phyloP scores from a whole-genome alignment of 805 yeast species.

The Sugiyamaella qingdaonensis region DNA sequence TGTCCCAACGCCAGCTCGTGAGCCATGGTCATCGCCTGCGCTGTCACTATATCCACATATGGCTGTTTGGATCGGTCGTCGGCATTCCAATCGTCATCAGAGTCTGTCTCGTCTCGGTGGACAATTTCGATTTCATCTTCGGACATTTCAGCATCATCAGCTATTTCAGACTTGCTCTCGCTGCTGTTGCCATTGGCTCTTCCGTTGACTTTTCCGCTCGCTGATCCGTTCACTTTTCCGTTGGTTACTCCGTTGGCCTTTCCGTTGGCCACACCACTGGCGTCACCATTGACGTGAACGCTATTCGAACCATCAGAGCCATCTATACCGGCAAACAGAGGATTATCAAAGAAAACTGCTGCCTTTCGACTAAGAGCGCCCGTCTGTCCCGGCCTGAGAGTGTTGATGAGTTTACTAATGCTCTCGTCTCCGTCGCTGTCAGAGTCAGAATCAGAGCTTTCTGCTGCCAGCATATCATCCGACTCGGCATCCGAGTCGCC shows the following conservation, averaged over 20 bases:
- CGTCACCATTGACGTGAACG: conserved; percentile 18
- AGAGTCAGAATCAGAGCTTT: conserved; percentile 18
- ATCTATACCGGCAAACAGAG: conserved; percentile 29
- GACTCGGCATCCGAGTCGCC: conserved; percentile 23
- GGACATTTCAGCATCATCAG: conserved; percentile 22
- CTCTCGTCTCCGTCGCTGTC: conserved; percentile 23
- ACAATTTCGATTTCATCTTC: conserved; percentile 33
- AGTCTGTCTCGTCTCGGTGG: conserved; percentile 31
- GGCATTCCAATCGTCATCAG: conserved; percentile 31
- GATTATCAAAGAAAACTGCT: conserved; percentile 37
- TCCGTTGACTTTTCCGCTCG: conserved; percentile 23
- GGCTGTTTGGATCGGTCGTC: conserved; percentile 29
- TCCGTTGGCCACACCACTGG: conserved; percentile 3
- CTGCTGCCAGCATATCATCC: conserved; percentile 19
- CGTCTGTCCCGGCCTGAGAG: conserved; percentile 14
- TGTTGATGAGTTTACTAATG: conserved; percentile 17
- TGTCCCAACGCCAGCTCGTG: conserved; percentile 92
- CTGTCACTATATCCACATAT: conserved; percentile 81
- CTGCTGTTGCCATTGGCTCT: conserved; percentile 17
- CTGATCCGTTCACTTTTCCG: conserved; percentile 13
- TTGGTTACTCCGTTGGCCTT: conserved; percentile 4
- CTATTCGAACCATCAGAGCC: conserved; percentile 25
- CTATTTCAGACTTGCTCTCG: conserved; percentile 17
- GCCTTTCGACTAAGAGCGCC: conserved; percentile 34
- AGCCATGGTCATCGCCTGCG: conserved; percentile 96